Conservation (phyloP, 2,329 filamentous ascomycete genomes). For the Lecanicillium sp. region DNA sequence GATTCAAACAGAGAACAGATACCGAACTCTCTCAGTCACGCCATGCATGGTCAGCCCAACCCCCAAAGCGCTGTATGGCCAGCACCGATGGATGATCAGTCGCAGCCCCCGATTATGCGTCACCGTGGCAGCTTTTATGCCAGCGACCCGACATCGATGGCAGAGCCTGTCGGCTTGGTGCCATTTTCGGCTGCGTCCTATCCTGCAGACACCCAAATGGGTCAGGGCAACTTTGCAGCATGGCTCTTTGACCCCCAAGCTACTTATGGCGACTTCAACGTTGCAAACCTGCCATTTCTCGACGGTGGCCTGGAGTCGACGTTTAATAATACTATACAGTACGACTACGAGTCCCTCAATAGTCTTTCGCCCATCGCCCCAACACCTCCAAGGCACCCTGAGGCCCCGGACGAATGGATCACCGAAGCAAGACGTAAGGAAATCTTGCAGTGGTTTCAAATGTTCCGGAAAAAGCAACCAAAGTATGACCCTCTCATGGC, state of each 20-base stretch:
- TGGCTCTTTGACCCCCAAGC: slow-evolving; percentile 47
- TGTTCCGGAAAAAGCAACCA: slow-evolving; percentile 39
- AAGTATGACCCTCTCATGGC: slow-evolving; percentile 30
- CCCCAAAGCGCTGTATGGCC: slow-evolving; percentile 21
- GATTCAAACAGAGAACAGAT: slow-evolving; percentile 30
- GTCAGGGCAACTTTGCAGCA: slow-evolving; percentile 40
- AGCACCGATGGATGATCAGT: slow-evolving; percentile 30
- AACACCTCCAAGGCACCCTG: slow-evolving; percentile 34
- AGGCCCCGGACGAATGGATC: slow-evolving; percentile 38
- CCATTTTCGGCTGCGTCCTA: slow-evolving; percentile 21
- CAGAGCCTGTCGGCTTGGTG: slow-evolving; percentile 30
- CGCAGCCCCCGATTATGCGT: slow-evolving; percentile 29
- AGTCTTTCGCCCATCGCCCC: slow-evolving; percentile 41
- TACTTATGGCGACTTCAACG: slow-evolving; percentile 35
- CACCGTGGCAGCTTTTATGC: slow-evolving; percentile 34
- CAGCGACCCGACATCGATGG: slow-evolving; percentile 22
- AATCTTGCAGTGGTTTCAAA: slow-evolving; percentile 36
- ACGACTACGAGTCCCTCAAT: slow-evolving; percentile 45
- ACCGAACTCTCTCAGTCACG: slow-evolving; percentile 21
- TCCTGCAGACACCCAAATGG: slow-evolving; percentile 28
- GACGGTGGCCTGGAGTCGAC: slow-evolving; percentile 46
- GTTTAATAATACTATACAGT: slow-evolving; percentile 45
- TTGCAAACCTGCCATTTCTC: slow-evolving; percentile 40
- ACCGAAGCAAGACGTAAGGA: slow-evolving; percentile 40
- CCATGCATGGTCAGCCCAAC: slow-evolving; percentile 14